Evolutionary conservation across 108 stramenopile genomes (phyloP), one percentile per base, ranked within the genome.

Genomic region (Discostella pseudostelligera): DNA sequence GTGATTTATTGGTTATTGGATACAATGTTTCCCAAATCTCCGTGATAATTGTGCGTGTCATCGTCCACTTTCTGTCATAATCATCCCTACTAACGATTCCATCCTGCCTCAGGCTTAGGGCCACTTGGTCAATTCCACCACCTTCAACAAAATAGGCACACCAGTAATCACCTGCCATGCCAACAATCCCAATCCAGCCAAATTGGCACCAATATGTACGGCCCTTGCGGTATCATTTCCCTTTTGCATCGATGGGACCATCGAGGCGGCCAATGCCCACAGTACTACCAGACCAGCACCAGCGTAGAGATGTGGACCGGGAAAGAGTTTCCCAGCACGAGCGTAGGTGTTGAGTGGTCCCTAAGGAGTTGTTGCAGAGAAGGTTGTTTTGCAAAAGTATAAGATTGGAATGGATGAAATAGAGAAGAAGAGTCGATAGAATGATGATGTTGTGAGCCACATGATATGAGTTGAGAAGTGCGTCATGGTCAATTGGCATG

Each of bases 281-380:
- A 96, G 75, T 16, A 90, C 86, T 3, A 96, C 95, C 8, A 97
- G 81, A 20, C 90, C 97, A 48, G 96, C 96, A 22, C 97, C 97
- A 25, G 96, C 97, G 58, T 98, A 98, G 13, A 98, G 81, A 72
- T 98, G 97, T 36, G 97, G 96, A 14, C 97, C 97, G 25, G 97
- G 97, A 69, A 97, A 98, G 25, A 98, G 92, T 74, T 98, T 96
- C 65, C 96, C 96, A 20, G 97, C 92, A 39, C 97, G 86, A 5
- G 93, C 90, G 71, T 92, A 98, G 14, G 97, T 98, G 80, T 98
- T 98, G 42, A 97, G 87, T 22, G 94, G 93, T 10, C 96, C 97
- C 86, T 90, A 39, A 47, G n/a, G 12, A 25, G 8, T 42, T 19
- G 48, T n/a, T n/a, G n/a, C n/a, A n/a, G n/a, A n/a, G n/a, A 43